phyloP scores from a whole-genome alignment of 371 early-diverging fungal species.

The Entomophthora muscae region DNA sequence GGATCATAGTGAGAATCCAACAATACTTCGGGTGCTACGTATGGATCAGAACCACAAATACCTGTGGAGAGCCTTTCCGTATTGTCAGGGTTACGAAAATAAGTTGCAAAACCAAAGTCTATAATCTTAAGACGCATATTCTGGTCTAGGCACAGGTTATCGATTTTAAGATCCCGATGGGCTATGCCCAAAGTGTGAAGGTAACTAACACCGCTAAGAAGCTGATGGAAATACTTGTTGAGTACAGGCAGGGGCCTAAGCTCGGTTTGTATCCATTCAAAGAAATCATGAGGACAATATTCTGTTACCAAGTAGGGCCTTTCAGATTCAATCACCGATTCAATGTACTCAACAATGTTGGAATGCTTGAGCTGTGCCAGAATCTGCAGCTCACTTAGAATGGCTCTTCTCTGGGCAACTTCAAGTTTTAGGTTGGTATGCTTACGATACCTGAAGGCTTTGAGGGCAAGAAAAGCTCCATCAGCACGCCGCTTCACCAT shows the following conservation, averaged over 20 bases:
- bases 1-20: constrained; percentile 30
- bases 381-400: constrained; percentile 5
- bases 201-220: constrained; percentile 41
- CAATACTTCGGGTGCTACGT: constrained; percentile 37
- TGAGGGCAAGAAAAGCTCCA: not conserved
- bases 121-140: constrained; percentile 60
- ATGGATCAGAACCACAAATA: constrained; percentile 35
- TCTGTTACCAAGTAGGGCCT: constrained; percentile 59
- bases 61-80: constrained; percentile 32
- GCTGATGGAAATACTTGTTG: constrained; percentile 39
- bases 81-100: constrained; percentile 37
- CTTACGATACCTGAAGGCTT: not conserved
- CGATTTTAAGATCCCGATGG: constrained; percentile 72
- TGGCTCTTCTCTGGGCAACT: not conserved
- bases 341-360: constrained; percentile 68
- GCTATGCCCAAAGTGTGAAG: constrained; percentile 46
- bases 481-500: not conserved
- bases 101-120: constrained; percentile 85
- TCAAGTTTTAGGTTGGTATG: not conserved
- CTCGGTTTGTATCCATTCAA: constrained; percentile 15
- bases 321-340: constrained; percentile 43
- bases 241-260: constrained; percentile 28
- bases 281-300: constrained; percentile 59
- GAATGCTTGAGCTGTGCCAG: not conserved
- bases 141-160: constrained; percentile 56